These are phyloP conservation scores for Xylaria nigripes DNA, from an alignment of 495 filamentous ascomycete species.

Conservation along the genomic window DNA sequence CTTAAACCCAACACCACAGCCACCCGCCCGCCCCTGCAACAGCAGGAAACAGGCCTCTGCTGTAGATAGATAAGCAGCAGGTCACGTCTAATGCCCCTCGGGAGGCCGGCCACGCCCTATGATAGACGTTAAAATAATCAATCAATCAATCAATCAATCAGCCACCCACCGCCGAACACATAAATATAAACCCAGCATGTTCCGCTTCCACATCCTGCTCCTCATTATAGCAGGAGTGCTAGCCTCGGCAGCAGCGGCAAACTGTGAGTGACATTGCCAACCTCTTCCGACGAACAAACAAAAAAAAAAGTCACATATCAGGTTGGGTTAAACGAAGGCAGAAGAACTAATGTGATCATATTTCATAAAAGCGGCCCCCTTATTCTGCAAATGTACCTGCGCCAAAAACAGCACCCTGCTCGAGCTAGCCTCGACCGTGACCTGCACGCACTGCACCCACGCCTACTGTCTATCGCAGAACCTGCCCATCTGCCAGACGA, in stretches of 20 bases:
- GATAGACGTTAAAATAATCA: too few relatives aligned
- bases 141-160: too few relatives aligned
- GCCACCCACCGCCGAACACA: too few relatives aligned
- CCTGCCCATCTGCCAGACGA: constrained; percentile 76
- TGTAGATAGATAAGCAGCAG: too few relatives aligned
- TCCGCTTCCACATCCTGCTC: constrained; percentile 27
- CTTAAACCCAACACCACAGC: background rate
- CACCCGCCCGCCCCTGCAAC: too few relatives aligned
- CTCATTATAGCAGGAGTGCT: constrained; percentile 26
- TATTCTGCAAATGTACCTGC: constrained; percentile 98
- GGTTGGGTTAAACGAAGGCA: too few relatives aligned
- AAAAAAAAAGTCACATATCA: too few relatives aligned
- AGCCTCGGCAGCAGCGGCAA: constrained; percentile 22
- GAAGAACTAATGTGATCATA: background rate
- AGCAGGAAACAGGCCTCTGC: too few relatives aligned
- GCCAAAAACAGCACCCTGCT: constrained; percentile 89
- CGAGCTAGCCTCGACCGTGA: constrained; percentile 46
- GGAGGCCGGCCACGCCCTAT: too few relatives aligned
- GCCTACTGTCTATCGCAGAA: constrained; percentile 82
- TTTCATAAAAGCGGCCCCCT: constrained; percentile 45
- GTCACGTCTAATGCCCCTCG: too few relatives aligned
- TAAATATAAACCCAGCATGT: constrained; percentile 18
- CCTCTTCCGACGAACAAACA: too few relatives aligned
- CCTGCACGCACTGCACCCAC: constrained; percentile 81
- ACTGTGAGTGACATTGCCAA: constrained; percentile 24